phyloP scores from a whole-genome alignment of 2,329 filamentous ascomycete genomes.

The Herpotrichia juniperi region DNA sequence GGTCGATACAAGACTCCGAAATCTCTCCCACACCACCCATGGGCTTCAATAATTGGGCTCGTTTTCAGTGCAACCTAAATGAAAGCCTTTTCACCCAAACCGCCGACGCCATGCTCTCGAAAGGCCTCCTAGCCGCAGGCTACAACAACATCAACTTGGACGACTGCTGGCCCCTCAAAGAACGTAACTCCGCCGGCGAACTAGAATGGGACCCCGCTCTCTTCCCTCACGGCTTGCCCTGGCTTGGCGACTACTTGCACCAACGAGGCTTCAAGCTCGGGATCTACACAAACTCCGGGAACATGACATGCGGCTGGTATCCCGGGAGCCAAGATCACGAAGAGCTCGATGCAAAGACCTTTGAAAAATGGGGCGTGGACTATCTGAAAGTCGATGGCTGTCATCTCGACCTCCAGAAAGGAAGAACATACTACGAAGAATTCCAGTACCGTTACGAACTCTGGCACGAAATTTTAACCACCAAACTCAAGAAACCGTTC shows the following conservation, averaged over 20 bases:
- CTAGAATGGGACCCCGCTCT: conserved; percentile 50
- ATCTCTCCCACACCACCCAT: conserved; percentile 48
- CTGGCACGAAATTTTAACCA: conserved; percentile 52
- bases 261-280: conserved; percentile 51
- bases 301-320: conserved; percentile 52
- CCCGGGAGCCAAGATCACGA: conserved; percentile 52
- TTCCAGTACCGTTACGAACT: conserved; percentile 41
- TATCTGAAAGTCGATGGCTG: conserved; percentile 37
- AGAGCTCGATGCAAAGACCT: conserved; percentile 49
- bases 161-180: conserved; percentile 52
- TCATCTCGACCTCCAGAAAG: conserved; percentile 25
- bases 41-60: conserved; percentile 61
- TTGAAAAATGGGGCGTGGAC: conserved; percentile 47
- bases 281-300: conserved; percentile 55
- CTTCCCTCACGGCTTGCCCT: conserved; percentile 53
- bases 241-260: conserved; percentile 49
- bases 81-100: conserved; percentile 56
- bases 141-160: conserved; percentile 54
- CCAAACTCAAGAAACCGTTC: conserved; percentile 42
- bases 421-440: conserved; percentile 25
- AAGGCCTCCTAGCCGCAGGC: conserved; percentile 48
- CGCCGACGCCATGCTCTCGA: conserved; percentile 52
- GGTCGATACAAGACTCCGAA: conserved; percentile 17
- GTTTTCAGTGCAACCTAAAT: conserved; percentile 56
- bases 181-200: conserved; percentile 44